Base-by-base conservation (phyloP, 352 stramenopile species). In the Globisporangium ultimum region DNA sequence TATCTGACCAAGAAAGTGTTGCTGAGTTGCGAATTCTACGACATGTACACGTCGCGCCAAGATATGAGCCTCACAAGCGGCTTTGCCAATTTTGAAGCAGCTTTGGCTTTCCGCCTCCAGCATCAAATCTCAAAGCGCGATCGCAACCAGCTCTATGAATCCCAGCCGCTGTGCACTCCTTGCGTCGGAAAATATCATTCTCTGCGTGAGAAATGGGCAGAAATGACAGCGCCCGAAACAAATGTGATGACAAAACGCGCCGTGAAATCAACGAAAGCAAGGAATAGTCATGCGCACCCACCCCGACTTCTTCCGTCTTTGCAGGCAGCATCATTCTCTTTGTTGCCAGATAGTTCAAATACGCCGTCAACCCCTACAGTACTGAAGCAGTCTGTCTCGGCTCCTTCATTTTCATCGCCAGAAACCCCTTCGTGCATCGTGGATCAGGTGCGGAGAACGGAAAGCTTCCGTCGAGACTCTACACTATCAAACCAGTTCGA, bases 1-100 rank as follows among this genome's bases (percentile, higher is more conserved):
- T 83, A 71, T 60, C 53, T 88, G 12, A 87, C 72, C n/a, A 87
- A 85, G 49, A 89, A 88, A 47, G 68, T 87, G 32, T 9, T 88
- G 20, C 66, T 83, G 32, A 87, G 76, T 61, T 90, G 80, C 48
- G 76, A 87, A 32, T 90, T 89, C 43, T 84, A 72, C 60, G 70
- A 88, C 24, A 62, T 72, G 40, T 86, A 74, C 58, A 57, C 69
- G 21, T 63, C 43, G 5, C 66, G 61, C 10, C 57, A 68, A 17
- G 74, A 86, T 55, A 64, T 77, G 55, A 88, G 78, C 41, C 53
- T 86, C 36, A 69, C 60, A 18, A 71, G 63, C 17, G 78, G 80
- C 17, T 84, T 76, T 38, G 53, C 34, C 0, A 66, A 74, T 47
- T 79, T 88, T 13, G 43, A 53, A 10, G 40, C 56, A 13, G 71